Percentiles rank a stretch among this genome's conserved stretches.
These are phyloP conservation scores for Populus ilicifolia DNA, from an alignment of 345 rosid genomes.

Conservation along the genomic window DNA sequence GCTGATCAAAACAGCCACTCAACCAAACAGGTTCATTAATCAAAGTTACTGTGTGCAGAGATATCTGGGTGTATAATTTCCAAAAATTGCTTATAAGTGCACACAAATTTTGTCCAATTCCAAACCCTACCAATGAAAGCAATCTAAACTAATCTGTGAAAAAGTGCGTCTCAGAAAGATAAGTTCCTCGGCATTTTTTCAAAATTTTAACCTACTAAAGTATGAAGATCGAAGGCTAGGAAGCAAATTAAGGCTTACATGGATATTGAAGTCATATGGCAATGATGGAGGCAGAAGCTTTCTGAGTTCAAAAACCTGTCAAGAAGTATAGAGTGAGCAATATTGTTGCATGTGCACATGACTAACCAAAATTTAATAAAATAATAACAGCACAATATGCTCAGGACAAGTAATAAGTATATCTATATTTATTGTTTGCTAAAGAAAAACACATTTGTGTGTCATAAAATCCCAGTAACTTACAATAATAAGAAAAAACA, in stretches of 20 bases:
- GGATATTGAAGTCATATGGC: slow-evolving; percentile 85
- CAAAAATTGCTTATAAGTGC: neutral
- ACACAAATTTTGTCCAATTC: neutral
- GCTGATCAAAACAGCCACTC: neutral
- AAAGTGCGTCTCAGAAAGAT: neutral
- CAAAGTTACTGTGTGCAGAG: neutral
- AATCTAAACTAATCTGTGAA: neutral
- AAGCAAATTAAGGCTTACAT: slow-evolving; percentile 48
- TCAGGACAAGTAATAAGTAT: neutral
- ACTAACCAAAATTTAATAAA: neutral
- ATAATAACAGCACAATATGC: slow-evolving; percentile 1
- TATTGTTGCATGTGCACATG: neutral
- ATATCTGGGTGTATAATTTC: neutral
- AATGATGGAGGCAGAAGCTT: slow-evolving; percentile 73
- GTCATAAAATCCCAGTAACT: slow-evolving; percentile 1
- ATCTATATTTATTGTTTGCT: neutral
- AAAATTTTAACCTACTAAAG: neutral
- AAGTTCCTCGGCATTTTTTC: neutral
- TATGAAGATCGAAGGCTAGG: neutral
- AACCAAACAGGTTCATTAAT: neutral
- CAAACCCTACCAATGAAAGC: neutral
- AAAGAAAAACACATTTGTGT: neutral
- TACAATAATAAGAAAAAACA: neutral
- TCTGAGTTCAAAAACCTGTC: slow-evolving; percentile 79
- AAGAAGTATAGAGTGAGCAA: slow-evolving; percentile 9